Percentiles rank a stretch among this genome's conserved stretches.
Conservation (phyloP, 2,329 filamentous ascomycete genomes). For the Claviceps humidiphila region DNA sequence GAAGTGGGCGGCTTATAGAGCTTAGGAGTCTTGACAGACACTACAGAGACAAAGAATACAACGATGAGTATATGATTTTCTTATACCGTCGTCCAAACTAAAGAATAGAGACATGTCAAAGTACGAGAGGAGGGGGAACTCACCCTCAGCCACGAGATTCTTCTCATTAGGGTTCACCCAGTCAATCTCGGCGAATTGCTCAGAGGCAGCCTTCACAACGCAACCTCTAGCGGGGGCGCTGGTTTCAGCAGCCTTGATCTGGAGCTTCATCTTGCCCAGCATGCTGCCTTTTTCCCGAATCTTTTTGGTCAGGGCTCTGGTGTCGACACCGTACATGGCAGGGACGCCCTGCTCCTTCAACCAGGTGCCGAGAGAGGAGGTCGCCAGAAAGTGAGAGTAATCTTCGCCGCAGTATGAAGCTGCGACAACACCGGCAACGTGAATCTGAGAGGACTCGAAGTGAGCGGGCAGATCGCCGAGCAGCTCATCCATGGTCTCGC, state of each 20-base stretch:
- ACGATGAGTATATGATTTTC: conserved; percentile 22
- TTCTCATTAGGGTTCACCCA: conserved; percentile 88
- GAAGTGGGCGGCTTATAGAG: conserved; percentile 66
- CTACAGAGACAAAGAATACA: conserved; percentile 32
- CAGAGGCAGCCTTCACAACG: conserved; percentile 14
- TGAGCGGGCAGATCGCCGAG: conserved; percentile 77
- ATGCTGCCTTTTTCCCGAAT: conserved; percentile 92
- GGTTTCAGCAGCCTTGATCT: conserved; percentile 32
- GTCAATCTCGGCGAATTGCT: conserved; percentile 62
- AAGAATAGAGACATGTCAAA: conserved; percentile 6
- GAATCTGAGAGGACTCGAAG: conserved; percentile 87
- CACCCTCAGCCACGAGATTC: conserved; percentile 91
- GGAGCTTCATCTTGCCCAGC: conserved; percentile 77
- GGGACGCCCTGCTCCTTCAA: conserved; percentile 91
- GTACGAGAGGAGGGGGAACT: conserved; percentile 26
- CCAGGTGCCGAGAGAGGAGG: conserved; percentile 85
- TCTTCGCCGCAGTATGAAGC: conserved; percentile 90
- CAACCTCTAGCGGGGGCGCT: conserved; percentile 29
- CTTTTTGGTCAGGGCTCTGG: conserved; percentile 81
- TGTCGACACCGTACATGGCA: conserved; percentile 91
- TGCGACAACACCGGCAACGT: conserved; percentile 82
- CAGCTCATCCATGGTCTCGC: conserved; percentile 72
- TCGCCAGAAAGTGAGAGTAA: conserved; percentile 86
- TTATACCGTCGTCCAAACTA: neutral
- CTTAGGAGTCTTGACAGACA: conserved; percentile 78